Evolutionary conservation across 2,329 filamentous ascomycete species (phyloP).

Genomic region (Pseudocercospora musae): DNA sequence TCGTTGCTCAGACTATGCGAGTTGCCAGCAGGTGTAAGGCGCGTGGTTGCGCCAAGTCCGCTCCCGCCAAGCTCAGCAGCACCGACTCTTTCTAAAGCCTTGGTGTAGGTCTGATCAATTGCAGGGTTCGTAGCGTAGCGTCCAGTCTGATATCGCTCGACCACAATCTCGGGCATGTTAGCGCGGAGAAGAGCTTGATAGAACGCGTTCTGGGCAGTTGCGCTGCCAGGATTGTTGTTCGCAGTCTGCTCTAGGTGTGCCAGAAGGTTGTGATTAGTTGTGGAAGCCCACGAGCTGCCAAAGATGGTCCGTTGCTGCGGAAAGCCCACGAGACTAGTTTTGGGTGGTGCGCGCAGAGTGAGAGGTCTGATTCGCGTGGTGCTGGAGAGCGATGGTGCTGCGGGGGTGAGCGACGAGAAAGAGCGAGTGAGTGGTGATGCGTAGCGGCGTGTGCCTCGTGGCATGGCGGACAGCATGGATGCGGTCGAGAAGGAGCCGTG

Average conservation of each 20-base stretch:
- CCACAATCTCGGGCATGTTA: conserved; percentile 88
- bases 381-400: conserved; percentile 40
- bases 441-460: conserved; percentile 34
- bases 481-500: conserved; percentile 12
- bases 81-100: conserved; percentile 65
- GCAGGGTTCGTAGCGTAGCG: conserved; percentile 76
- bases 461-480: conserved; percentile 25
- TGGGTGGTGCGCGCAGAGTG: conserved; percentile 16
- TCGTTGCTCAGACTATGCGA: conserved; percentile 52
- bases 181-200: conserved; percentile 87
- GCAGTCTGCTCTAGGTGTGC: conserved; percentile 86
- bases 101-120: conserved; percentile 75
- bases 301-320: conserved; percentile 46
- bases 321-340: conserved; percentile 34
- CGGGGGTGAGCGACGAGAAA: conserved; percentile 25
- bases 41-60: conserved; percentile 20
- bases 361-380: conserved; percentile 35
- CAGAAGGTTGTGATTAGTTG: conserved; percentile 58
- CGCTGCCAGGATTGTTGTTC: conserved; percentile 85
- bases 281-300: conserved; percentile 37
- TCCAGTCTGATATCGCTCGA: conserved; percentile 84
- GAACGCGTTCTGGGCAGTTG: conserved; percentile 86
- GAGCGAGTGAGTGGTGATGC: conserved; percentile 36
- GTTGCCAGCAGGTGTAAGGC: conserved; percentile 36
- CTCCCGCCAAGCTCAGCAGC: conserved; percentile 41